Percentiles rank a stretch among this genome's conserved stretches.
These are phyloP conservation scores for Gossypium lobatum DNA, from an alignment of 441 rosid species.

Conservation along the genomic window DNA sequence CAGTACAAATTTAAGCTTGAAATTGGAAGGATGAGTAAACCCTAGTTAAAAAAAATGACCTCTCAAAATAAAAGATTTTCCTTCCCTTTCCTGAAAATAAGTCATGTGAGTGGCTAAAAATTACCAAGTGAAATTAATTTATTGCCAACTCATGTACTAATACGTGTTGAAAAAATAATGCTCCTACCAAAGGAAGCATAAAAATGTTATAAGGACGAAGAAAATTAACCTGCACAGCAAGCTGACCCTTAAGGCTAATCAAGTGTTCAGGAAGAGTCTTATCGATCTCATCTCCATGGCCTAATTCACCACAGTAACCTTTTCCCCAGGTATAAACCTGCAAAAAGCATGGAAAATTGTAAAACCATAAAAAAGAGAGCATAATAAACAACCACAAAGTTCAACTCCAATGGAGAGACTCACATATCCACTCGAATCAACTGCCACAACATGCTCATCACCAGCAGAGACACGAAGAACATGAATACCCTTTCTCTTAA, in stretches of 20 bases:
- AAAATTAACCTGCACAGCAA: slow-evolving; percentile 69
- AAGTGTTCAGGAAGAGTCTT: slow-evolving; percentile 70
- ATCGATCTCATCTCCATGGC: slow-evolving; percentile 93
- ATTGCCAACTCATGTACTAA: no score
- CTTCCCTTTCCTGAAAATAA: no score
- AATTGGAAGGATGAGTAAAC: no score
- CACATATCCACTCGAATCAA: slow-evolving; percentile 87
- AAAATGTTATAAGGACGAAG: slow-evolving; percentile 10
- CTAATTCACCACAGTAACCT: slow-evolving; percentile 95
- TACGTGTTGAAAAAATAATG: no score
- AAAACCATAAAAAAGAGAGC: slow-evolving; percentile 11
- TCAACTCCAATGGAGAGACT: slow-evolving; percentile 26
- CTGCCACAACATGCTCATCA: slow-evolving; percentile 91
- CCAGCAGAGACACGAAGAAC: slow-evolving; percentile 91
- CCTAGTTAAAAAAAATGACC: no score
- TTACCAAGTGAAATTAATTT: no score
- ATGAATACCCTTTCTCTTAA: slow-evolving; percentile 62
- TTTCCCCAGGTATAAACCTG: slow-evolving; percentile 97
- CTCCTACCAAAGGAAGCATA: neutral
- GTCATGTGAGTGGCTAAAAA: no score
- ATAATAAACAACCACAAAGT: neutral
- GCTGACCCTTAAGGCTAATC: slow-evolving; percentile 52
- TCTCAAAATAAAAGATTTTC: no score
- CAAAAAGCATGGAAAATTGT: slow-evolving; percentile 19
- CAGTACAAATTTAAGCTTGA: no score